Evolutionary conservation across 176 grass and related monocot species (phyloP).

Genomic region (Secale cereale): DNA sequence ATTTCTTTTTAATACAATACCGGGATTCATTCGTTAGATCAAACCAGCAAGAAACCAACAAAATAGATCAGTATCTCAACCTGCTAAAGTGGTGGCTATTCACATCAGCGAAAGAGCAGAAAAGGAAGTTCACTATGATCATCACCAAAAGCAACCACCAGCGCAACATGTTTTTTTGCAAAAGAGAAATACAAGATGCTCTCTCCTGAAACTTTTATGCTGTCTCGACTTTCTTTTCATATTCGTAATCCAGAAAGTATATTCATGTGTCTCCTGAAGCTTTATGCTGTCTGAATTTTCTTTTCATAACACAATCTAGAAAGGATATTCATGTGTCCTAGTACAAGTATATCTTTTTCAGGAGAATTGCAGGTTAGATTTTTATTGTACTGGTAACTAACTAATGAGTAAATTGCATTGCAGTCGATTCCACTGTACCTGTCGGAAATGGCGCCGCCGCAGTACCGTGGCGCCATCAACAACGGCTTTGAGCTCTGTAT

Average conservation of each 20-base stretch:
- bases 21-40: no score
- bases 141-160: slow-evolving; percentile 10
- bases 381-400: neutral
- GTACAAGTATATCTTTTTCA: neutral
- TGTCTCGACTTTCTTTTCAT: neutral
- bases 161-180: neutral
- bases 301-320: neutral
- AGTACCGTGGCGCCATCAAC: slow-evolving; percentile 79
- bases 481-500: slow-evolving; percentile 86
- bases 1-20: no score
- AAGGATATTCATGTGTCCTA: neutral
- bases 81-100: neutral
- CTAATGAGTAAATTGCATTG: slow-evolving; percentile 3
- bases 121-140: slow-evolving; percentile 22
- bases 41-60: no score
- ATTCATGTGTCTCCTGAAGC: neutral
- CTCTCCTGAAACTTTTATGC: neutral
- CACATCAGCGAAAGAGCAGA: neutral
- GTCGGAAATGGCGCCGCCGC: slow-evolving; percentile 80
- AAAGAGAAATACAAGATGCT: neutral
- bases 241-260: neutral
- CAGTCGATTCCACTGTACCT: slow-evolving; percentile 90
- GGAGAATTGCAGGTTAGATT: neutral
- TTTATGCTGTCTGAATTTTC: neutral
- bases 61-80: neutral